phyloP scores from a whole-genome alignment of 2,329 filamentous ascomycete species.

The Penicillium thymicola region DNA sequence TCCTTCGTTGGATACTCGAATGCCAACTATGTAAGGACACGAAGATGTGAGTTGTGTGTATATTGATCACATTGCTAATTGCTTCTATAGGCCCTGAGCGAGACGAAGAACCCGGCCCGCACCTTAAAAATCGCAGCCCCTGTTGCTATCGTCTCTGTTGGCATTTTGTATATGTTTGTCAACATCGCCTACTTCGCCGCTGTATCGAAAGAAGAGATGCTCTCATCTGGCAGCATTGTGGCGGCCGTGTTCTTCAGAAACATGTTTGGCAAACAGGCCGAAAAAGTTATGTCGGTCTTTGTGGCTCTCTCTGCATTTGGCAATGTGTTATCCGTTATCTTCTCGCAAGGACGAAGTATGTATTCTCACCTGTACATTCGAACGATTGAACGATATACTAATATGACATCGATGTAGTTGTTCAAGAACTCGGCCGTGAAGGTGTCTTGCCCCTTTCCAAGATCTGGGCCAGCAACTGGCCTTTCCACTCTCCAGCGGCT shows the following conservation, averaged over 20 bases:
- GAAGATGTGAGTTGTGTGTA: neutral
- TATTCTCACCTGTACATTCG: neutral
- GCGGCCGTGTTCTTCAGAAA: slow-evolving; percentile 59
- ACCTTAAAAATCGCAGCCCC: slow-evolving; percentile 58
- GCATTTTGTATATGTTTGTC: slow-evolving; percentile 55
- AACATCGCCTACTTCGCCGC: slow-evolving; percentile 60
- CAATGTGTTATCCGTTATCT: slow-evolving; percentile 57
- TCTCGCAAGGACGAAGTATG: slow-evolving; percentile 45
- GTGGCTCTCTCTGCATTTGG: slow-evolving; percentile 61
- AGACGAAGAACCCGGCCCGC: slow-evolving; percentile 56
- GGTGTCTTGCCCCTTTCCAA: slow-evolving; percentile 63
- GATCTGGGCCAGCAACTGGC: slow-evolving; percentile 67
- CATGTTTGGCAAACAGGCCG: slow-evolving; percentile 55
- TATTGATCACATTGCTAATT: slow-evolving; percentile 16
- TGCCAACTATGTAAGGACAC: slow-evolving; percentile 55
- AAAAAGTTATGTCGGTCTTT: slow-evolving; percentile 58
- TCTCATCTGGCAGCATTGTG: slow-evolving; percentile 52
- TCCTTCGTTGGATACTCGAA: slow-evolving; percentile 61
- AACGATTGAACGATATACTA: neutral
- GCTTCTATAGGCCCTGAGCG: slow-evolving; percentile 44
- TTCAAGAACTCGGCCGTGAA: slow-evolving; percentile 64
- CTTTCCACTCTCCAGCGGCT: slow-evolving; percentile 63
- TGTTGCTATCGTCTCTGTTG: slow-evolving; percentile 53
- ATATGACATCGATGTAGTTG: slow-evolving; percentile 24
- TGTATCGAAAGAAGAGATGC: slow-evolving; percentile 55